These are phyloP conservation scores for Batrachochytrium dendrobatidis DNA, from an alignment of 371 early-diverging fungal genomes.

Conservation along the genomic window DNA sequence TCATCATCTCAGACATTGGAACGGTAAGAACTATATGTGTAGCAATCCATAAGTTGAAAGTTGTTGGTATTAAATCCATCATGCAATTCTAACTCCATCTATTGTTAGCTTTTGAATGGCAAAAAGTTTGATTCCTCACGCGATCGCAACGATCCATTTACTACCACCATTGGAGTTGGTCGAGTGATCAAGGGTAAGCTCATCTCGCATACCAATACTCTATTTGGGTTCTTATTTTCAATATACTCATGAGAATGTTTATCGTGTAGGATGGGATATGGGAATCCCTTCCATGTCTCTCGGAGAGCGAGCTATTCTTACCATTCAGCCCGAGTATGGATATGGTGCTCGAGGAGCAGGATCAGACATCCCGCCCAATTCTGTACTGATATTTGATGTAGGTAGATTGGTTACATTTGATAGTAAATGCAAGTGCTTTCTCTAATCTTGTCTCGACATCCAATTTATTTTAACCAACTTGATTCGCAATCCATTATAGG, in stretches of 20 bases:
- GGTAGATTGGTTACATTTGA: not conserved
- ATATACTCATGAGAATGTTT: slow-evolving; percentile 36
- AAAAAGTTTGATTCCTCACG: slow-evolving; percentile 79
- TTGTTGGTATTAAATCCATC: not conserved
- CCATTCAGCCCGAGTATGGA: slow-evolving; percentile 27
- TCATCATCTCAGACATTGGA: slow-evolving; percentile 20
- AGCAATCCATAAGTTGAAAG: not conserved
- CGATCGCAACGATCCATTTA: slow-evolving; percentile 60
- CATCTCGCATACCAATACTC: not conserved
- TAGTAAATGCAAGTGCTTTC: slow-evolving; percentile 1
- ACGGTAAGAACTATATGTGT: slow-evolving; percentile 22
- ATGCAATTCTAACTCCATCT: too few relatives aligned
- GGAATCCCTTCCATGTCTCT: slow-evolving; percentile 82
- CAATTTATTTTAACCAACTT: too few relatives aligned
- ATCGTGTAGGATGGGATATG: slow-evolving; percentile 74
- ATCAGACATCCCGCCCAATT: slow-evolving; percentile 37
- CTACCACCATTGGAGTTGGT: slow-evolving; percentile 75
- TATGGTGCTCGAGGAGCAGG: slow-evolving; percentile 36
- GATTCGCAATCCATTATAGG: too few relatives aligned
- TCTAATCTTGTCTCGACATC: not conserved
- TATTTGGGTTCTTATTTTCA: not conserved
- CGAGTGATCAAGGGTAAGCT: slow-evolving; percentile 89
- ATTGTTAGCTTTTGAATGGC: slow-evolving; percentile 58
- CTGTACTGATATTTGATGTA: slow-evolving; percentile 45
- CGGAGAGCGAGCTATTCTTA: slow-evolving; percentile 33